Percentiles rank a stretch among this genome's conserved stretches.
Evolutionary conservation across 495 filamentous ascomycete species (phyloP).

Genomic region (Tuber melanosporum): DNA sequence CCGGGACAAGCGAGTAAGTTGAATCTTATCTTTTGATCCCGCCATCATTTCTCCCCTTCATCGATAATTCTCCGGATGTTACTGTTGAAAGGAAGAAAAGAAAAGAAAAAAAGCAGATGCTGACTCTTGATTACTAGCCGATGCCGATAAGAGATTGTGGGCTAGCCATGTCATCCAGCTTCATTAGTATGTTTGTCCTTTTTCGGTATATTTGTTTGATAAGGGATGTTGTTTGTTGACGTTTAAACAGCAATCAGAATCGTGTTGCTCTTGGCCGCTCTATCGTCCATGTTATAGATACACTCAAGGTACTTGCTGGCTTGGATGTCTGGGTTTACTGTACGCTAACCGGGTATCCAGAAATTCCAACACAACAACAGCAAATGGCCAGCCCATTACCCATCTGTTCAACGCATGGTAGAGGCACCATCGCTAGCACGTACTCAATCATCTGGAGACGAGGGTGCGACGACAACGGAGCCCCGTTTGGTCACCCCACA

Average conservation of each 20-base stretch:
- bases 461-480: slow-evolving; percentile 47
- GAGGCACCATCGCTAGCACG: slow-evolving; percentile 46
- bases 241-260: slow-evolving; percentile 73
- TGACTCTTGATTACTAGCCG: slow-evolving; percentile 44
- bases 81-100: slow-evolving; percentile 33
- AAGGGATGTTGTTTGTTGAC: slow-evolving; percentile 37
- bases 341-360: slow-evolving; percentile 45
- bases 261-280: slow-evolving; percentile 74
- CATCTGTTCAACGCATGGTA: slow-evolving; percentile 65
- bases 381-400: slow-evolving; percentile 91
- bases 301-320: slow-evolving; percentile 46
- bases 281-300: slow-evolving; percentile 77
- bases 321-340: slow-evolving; percentile 9
- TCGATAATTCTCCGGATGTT: slow-evolving; percentile 42
- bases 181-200: slow-evolving; percentile 51
- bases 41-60: slow-evolving; percentile 48
- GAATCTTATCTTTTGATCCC: slow-evolving; percentile 54
- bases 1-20: slow-evolving; percentile 55
- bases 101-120: slow-evolving; percentile 47
- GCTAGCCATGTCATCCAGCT: slow-evolving; percentile 69
- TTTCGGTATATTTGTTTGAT: neutral
- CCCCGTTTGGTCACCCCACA: slow-evolving; percentile 80
- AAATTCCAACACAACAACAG: slow-evolving; percentile 80
- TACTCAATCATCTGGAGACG: slow-evolving; percentile 33
- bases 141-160: slow-evolving; percentile 53